These are phyloP conservation scores for Lactarius pseudohatsudake DNA, from an alignment of 768 basidiomycete species.

Conservation along the genomic window DNA sequence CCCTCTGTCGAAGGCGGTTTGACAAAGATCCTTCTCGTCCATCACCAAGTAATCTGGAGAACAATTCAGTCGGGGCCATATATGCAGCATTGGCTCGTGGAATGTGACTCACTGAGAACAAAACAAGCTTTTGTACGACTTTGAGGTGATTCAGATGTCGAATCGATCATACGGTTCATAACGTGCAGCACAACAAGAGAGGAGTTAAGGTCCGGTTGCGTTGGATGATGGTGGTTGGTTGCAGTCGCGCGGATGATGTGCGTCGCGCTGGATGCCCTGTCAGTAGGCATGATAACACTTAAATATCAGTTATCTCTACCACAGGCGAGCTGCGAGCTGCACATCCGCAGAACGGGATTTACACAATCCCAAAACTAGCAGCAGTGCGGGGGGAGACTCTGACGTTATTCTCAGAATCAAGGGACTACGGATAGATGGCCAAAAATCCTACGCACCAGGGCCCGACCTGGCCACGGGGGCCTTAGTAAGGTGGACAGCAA, in stretches of 20 bases:
- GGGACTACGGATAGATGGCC: not conserved
- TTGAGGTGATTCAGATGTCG: conserved; percentile 42
- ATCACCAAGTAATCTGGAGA: conserved; percentile 59
- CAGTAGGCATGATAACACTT: conserved; percentile 2
- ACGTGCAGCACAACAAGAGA: conserved; percentile 67
- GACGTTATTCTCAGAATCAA: not conserved
- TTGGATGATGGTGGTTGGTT: conserved; percentile 32
- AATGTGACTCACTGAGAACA: conserved; percentile 57
- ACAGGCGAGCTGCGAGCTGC: conserved; percentile 69
- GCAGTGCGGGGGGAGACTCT: conserved; percentile 40
- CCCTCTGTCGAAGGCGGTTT: conserved; percentile 68
- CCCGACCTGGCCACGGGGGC: conserved; percentile 17
- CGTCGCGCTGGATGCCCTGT: conserved; percentile 47
- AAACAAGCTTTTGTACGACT: conserved; percentile 70
- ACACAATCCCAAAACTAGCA: conserved; percentile 48
- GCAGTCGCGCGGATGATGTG: conserved; percentile 57
- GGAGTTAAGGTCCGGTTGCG: conserved; percentile 44
- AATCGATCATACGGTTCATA: conserved; percentile 57
- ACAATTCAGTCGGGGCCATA: not conserved
- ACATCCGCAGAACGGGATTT: conserved; percentile 61
- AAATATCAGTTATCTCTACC: conserved; percentile 41
- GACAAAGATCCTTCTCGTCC: conserved; percentile 67
- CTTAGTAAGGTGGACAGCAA: conserved; percentile 53
- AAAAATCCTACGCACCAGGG: conserved; percentile 11
- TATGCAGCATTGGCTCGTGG: not conserved